Percentiles rank a stretch among this genome's conserved stretches.
Conservation (phyloP, 83 land plant genomes). For the Picea engelmannii region DNA sequence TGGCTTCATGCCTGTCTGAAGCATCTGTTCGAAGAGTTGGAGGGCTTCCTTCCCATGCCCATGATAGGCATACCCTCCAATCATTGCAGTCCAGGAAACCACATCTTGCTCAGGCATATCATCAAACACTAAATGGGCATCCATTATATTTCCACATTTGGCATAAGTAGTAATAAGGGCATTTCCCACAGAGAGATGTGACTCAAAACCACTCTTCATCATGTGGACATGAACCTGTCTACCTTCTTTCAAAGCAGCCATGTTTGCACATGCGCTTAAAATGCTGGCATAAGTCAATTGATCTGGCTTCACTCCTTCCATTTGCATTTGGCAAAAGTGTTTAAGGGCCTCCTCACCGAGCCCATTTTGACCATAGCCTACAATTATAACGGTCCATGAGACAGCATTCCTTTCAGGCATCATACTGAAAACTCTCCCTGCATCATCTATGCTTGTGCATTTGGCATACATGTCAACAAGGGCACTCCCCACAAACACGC, state of each 20-base stretch:
- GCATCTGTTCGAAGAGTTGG: constrained; percentile 15
- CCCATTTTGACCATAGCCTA: too few species aligned
- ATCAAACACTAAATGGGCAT: constrained; percentile 6
- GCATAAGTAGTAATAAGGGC: constrained; percentile 16
- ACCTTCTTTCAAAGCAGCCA: constrained; percentile 17
- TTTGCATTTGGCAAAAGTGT: too few species aligned
- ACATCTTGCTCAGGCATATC: not conserved
- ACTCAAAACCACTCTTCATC: not conserved
- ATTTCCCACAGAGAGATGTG: constrained; percentile 6
- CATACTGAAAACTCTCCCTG: too few species aligned
- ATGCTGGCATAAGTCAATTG: too few species aligned
- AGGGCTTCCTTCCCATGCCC: constrained; percentile 14
- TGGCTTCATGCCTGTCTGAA: constrained; percentile 4
- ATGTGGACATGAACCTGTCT: constrained; percentile 13
- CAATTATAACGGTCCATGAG: constrained; percentile 60
- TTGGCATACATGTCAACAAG: constrained; percentile 56
- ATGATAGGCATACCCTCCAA: constrained; percentile 8
- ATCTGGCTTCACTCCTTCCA: too few species aligned
- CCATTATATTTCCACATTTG: not conserved
- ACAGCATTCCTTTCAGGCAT: too few species aligned
- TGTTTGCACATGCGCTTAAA: constrained; percentile 49
- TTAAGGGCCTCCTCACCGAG: too few species aligned
- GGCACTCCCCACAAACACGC: constrained; percentile 29
- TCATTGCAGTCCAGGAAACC: constrained; percentile 17
- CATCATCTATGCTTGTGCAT: too few species aligned